Conservation (phyloP, 441 rosid species). For the Pelargonium cotyledonis region DNA sequence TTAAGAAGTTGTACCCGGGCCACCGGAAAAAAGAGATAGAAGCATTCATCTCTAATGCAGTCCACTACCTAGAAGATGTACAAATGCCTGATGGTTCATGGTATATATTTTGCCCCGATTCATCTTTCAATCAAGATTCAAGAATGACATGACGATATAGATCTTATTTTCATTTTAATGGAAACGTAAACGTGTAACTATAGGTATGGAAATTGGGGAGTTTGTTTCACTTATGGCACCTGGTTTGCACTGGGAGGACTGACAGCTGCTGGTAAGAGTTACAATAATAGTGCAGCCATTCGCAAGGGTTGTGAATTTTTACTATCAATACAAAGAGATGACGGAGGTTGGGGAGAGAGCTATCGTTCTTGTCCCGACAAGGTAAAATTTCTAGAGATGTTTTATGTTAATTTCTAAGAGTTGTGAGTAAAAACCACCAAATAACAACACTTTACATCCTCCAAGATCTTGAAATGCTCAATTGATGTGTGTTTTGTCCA, state of each 20-base stretch:
- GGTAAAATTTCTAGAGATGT: neutral
- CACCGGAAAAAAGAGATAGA: slow-evolving; percentile 31
- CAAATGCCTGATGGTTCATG: slow-evolving; percentile 43
- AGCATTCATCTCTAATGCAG: slow-evolving; percentile 28
- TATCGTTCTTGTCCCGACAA: slow-evolving; percentile 18
- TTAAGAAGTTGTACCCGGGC: slow-evolving; percentile 31
- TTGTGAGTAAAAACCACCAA: too few relatives aligned
- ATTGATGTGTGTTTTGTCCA: neutral
- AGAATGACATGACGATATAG: too few relatives aligned
- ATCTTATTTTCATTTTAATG: too few relatives aligned
- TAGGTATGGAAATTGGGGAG: slow-evolving; percentile 21
- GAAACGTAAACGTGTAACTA: too few relatives aligned
- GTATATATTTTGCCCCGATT: slow-evolving; percentile 11
- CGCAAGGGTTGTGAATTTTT: slow-evolving; percentile 13
- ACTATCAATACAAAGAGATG: neutral
- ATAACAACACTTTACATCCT: neutral
- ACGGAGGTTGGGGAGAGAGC: slow-evolving; percentile 20
- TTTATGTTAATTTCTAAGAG: too few relatives aligned
- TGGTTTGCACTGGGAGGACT: slow-evolving; percentile 19
- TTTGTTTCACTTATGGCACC: slow-evolving; percentile 13
- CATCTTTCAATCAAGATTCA: too few relatives aligned
- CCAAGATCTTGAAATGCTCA: neutral
- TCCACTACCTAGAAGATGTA: slow-evolving; percentile 26
- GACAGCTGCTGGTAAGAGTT: slow-evolving; percentile 13
- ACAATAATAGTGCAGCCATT: slow-evolving; percentile 3